Base-by-base conservation (phyloP, 2,329 filamentous ascomycete genomes). In the Colletotrichum karsti region DNA sequence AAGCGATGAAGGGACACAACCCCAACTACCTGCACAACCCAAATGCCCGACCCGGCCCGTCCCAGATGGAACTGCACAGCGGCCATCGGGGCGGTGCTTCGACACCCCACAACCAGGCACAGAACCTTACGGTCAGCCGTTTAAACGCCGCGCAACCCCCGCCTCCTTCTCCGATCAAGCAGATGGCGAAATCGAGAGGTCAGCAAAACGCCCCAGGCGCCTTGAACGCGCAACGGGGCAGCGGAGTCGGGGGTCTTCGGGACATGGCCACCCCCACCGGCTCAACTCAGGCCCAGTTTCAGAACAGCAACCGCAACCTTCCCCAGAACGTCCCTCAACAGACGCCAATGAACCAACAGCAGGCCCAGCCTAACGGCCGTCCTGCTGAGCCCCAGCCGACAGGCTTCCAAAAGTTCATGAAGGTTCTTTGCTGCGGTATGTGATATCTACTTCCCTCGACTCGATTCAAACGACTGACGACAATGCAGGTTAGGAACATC, bases 281-380 rank as follows among this genome's bases (percentile, higher is more conserved):
- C 75, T 97, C 94, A 77, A 98, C 94, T 72, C 93, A 97, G 81
- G 95, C 95, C 73, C 95, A 98, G 79, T 98, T 97, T 87, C 94
- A 97, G 84, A 95, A 94, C 87, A 97, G 94, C 84, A 93, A 92
- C 77, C 93, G 94, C 79, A 96, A 97, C 80, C 87, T 97, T 72
- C 88, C 92, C 55, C 90, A 89, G 75, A 85, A 87, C 71, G 87
- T 88, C 77, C 88, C 87, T 69, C 84, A 87, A 69, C 89, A 90
- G 76, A 84, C 86, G 66, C 88, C 85, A 67, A 84, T 90, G 83
- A 87, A 84, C 53, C 77, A 78, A 59, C 77, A 78, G 58, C 84
- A 85, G 77, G 82, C 86, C 71, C 83, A 82, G 76, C 82, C 82
- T 78, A 88, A 81, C 76, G 86, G 85, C 72, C 85, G 87, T 71